These are phyloP conservation scores for Cystobasidium ongulense DNA, from an alignment of 768 basidiomycete genomes.

Conservation along the genomic window DNA sequence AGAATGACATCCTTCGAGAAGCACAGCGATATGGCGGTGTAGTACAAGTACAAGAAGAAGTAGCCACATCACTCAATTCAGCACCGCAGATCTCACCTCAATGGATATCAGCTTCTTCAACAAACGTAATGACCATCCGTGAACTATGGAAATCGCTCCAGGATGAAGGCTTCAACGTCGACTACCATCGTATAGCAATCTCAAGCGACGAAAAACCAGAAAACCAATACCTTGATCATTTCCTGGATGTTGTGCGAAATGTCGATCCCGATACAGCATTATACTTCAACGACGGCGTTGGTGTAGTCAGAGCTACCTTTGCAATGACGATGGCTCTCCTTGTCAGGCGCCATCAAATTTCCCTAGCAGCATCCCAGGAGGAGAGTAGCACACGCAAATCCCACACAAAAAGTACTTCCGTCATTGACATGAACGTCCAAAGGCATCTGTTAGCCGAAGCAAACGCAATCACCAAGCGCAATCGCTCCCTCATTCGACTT, in stretches of 20 bases:
- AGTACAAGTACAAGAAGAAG: slow-evolving; percentile 85
- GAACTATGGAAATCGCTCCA: slow-evolving; percentile 79
- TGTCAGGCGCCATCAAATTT: slow-evolving; percentile 66
- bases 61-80: slow-evolving; percentile 52
- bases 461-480: slow-evolving; percentile 44
- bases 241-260: slow-evolving; percentile 67
- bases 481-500: slow-evolving; percentile 45
- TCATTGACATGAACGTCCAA: slow-evolving; percentile 41
- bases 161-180: slow-evolving; percentile 80
- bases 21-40: slow-evolving; percentile 76
- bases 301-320: slow-evolving; percentile 70
- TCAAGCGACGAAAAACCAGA: slow-evolving; percentile 85
- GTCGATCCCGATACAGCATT: slow-evolving; percentile 70
- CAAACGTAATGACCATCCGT: slow-evolving; percentile 78
- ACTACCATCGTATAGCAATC: slow-evolving; percentile 92
- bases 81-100: slow-evolving; percentile 74
- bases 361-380: slow-evolving; percentile 44
- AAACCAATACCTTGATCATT: slow-evolving; percentile 94
- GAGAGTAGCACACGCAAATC: neutral
- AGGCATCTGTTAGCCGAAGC: slow-evolving; percentile 44
- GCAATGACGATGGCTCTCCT: slow-evolving; percentile 92
- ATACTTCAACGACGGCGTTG: slow-evolving; percentile 95
- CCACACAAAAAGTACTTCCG: slow-evolving; percentile 21
- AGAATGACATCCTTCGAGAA: slow-evolving; percentile 83
- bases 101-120: slow-evolving; percentile 71